Conservation (phyloP, 805 yeast genomes). For the Tetrapisispora namnaoensis region DNA sequence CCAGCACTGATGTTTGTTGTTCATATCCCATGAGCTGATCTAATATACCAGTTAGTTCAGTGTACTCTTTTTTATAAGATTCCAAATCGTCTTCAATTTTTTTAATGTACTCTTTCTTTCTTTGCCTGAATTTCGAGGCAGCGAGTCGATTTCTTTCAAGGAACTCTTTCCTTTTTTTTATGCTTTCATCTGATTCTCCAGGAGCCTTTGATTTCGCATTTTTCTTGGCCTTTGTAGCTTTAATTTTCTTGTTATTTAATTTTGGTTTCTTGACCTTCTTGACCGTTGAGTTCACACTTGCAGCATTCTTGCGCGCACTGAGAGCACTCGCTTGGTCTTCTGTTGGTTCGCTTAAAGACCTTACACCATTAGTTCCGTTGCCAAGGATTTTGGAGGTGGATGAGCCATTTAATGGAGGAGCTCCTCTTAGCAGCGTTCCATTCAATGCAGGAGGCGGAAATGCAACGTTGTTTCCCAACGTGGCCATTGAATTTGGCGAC, state of each 20-base stretch:
- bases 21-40: slow-evolving; percentile 15
- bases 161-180: slow-evolving; percentile 44
- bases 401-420: not conserved
- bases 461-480: not conserved
- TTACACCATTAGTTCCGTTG: not conserved
- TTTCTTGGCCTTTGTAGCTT: not conserved
- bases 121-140: slow-evolving; percentile 88
- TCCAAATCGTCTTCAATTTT: slow-evolving; percentile 74
- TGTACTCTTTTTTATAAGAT: slow-evolving; percentile 61
- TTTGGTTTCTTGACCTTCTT: not conserved
- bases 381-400: not conserved
- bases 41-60: slow-evolving; percentile 32
- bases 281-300: not conserved
- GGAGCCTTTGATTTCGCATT: not conserved
- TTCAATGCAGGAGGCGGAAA: not conserved
- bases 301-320: not conserved
- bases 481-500: not conserved
- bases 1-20: slow-evolving; percentile 5
- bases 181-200: not conserved
- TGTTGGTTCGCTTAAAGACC: not conserved
- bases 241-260: not conserved
- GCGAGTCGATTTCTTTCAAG: slow-evolving; percentile 90
- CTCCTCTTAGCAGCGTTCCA: not conserved
- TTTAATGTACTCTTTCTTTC: slow-evolving; percentile 80
- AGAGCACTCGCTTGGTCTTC: not conserved